Conservation (phyloP, 371 early-diverging fungal genomes). For the Funneliformis caledonium region DNA sequence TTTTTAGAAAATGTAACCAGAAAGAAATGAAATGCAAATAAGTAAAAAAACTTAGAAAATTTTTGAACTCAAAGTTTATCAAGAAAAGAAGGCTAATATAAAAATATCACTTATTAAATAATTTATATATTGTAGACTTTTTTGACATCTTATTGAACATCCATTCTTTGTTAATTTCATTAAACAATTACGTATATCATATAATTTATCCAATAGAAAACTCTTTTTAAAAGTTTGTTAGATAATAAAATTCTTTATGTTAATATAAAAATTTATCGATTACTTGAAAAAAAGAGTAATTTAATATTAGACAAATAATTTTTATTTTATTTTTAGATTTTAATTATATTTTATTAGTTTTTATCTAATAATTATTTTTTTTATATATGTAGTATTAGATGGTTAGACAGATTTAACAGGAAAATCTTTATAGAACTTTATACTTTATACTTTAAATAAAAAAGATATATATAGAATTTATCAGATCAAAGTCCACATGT, state of each 20-base stretch:
- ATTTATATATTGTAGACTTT: not conserved
- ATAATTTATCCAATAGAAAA: not conserved
- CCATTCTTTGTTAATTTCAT: not conserved
- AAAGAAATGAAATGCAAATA: not conserved
- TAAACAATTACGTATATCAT: not conserved
- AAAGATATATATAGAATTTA: too few relatives aligned
- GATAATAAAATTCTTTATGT: not conserved
- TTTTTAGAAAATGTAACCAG: not conserved
- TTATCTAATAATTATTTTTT: too few relatives aligned
- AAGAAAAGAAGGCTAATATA: not conserved
- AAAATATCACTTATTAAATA: not conserved
- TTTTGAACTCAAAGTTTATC: not conserved
- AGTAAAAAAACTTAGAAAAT: not conserved
- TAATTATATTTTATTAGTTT: too few relatives aligned
- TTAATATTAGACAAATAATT: not conserved
- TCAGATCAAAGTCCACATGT: too few relatives aligned
- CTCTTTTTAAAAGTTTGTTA: not conserved
- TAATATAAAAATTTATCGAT: not conserved
- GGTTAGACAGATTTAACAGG: too few relatives aligned
- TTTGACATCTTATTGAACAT: not conserved
- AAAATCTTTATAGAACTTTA: too few relatives aligned
- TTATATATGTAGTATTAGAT: conserved; percentile 12
- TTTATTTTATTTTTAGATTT: too few relatives aligned
- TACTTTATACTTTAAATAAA: too few relatives aligned
- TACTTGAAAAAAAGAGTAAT: not conserved